Base-by-base conservation (phyloP, 371 early-diverging fungal species). In the Zychaea mexicana region DNA sequence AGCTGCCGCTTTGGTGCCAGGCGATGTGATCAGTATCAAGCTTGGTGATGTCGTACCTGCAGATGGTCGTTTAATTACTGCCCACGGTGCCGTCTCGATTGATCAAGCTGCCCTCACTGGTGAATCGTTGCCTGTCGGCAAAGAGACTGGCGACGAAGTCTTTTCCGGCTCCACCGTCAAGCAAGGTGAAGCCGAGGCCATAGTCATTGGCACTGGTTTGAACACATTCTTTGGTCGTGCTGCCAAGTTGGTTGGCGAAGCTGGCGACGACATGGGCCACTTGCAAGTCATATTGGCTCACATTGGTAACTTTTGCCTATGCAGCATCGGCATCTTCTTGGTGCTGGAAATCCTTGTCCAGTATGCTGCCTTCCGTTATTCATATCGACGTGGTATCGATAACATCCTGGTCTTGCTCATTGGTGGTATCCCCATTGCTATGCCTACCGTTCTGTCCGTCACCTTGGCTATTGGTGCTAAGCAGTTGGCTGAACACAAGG, bases 381-480 rank as follows among this genome's bases (percentile, higher is more conserved):
- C 69, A 17, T 86, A 89, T 69, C 87, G 89, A 49, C 88, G 86
- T 64, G 87, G 87, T 79, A 88, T 90, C 75, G 82, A 89, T 82
- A 88, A 88, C 71, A 63, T 90, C 56, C 81, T 90, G 61, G 89
- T 87, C 74, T 87, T 91, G 82, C 86, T 89, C 78, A 88, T 90
- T 79, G 89, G 89, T 79, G 91, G 89, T 82, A 91, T 91, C 30
- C 91, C 91, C 66, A 88, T 91, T 83, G 91, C 89, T 66, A 90
- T 93, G 87, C 88, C 89, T 55, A 92, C 94, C 60, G 91, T 90
- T 42, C 85, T 97, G 68, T 95, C 96, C 15, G 96, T 96, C 46
- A 95, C 96, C 15, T 86, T 98, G 27, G 96, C 98, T 54, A 94
- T 96, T 45, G 96, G 95, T 72, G 94, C 96, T 71, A 91, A 93